Conservation (phyloP, 2,329 filamentous ascomycete genomes). For the Coniochaeta pulveracea region DNA sequence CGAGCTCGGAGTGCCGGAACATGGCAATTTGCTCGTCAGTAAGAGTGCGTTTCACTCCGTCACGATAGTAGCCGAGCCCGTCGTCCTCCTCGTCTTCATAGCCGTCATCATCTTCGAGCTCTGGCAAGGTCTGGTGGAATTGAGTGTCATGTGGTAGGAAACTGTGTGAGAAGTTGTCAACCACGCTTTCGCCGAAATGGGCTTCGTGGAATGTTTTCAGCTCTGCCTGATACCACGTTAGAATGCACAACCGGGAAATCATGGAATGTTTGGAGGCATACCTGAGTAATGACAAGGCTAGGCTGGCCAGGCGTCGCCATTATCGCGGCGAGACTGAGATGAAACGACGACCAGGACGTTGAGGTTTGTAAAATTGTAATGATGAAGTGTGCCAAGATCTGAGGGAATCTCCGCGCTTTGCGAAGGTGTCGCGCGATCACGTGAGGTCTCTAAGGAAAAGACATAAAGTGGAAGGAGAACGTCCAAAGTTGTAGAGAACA, state of each 20-base stretch:
- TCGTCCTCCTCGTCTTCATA: slow-evolving; percentile 46
- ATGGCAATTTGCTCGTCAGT: slow-evolving; percentile 87
- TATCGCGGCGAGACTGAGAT: slow-evolving; percentile 8
- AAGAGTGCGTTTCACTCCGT: slow-evolving; percentile 79
- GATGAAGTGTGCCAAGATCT: no score
- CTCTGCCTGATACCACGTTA: slow-evolving; percentile 37
- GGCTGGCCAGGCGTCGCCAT: slow-evolving; percentile 13
- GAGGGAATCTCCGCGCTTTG: slow-evolving; percentile 1
- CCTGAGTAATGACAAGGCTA: slow-evolving; percentile 25
- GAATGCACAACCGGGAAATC: slow-evolving; percentile 3
- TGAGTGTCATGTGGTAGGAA: slow-evolving; percentile 24
- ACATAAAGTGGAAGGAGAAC: no score
- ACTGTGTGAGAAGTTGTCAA: slow-evolving; percentile 31
- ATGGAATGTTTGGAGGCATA: slow-evolving; percentile 17
- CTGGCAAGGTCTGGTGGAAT: slow-evolving; percentile 10
- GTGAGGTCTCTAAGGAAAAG: neutral
- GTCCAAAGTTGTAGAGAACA: no score
- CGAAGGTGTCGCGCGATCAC: slow-evolving; percentile 1
- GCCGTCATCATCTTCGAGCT: slow-evolving; percentile 15
- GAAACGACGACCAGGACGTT: no score
- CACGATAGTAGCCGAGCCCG: slow-evolving; percentile 70
- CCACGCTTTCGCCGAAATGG: slow-evolving; percentile 43
- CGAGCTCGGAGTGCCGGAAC: slow-evolving; percentile 80
- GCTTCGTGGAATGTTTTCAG: slow-evolving; percentile 43
- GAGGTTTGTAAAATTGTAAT: no score